Conservation (phyloP, 2,329 filamentous ascomycete species). For the Monilinia polystroma region DNA sequence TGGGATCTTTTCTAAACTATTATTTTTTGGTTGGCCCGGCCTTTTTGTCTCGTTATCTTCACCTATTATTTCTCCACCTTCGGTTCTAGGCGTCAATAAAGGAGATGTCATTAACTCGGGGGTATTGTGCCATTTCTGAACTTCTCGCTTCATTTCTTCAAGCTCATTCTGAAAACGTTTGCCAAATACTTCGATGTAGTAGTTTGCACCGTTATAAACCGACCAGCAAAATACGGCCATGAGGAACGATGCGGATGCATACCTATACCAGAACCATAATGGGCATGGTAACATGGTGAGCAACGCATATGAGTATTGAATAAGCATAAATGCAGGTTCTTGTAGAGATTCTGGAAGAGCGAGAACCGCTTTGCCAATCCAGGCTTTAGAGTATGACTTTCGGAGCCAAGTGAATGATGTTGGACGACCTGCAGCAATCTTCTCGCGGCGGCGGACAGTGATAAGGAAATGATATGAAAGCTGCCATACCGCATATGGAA, state of each 20-base stretch:
- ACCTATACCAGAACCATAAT: conserved; percentile 88
- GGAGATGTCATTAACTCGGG: conserved; percentile 50
- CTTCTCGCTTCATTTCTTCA: conserved; percentile 82
- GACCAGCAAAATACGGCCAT: conserved; percentile 87
- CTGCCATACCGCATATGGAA: conserved; percentile 94
- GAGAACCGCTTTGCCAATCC: conserved; percentile 84
- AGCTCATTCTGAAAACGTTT: conserved; percentile 96
- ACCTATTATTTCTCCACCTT: conserved; percentile 26
- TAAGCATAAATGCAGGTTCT: conserved; percentile 90
- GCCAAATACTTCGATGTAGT: conserved; percentile 97
- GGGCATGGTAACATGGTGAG: conserved; percentile 93
- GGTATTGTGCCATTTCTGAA: conserved; percentile 78
- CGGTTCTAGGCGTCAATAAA: conserved; percentile 42
- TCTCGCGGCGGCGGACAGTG: conserved; percentile 87
- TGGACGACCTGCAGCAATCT: conserved; percentile 91
- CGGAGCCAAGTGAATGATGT: conserved; percentile 98
- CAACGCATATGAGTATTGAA: conserved; percentile 89
- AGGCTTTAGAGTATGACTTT: conserved; percentile 83
- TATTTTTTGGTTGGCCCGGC: conserved; percentile 25
- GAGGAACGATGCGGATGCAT: conserved; percentile 75
- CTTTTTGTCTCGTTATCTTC: conserved; percentile 11
- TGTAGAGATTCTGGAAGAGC: conserved; percentile 73
- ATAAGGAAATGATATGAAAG: conserved; percentile 91
- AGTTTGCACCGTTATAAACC: conserved; percentile 94
- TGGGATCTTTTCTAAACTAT: conserved; percentile 55